A percentile compares a stretch with the other conserved stretches of the same genome.
phyloP scores from a whole-genome alignment of 2,329 filamentous ascomycete species.

The Fusarium circinatum region DNA sequence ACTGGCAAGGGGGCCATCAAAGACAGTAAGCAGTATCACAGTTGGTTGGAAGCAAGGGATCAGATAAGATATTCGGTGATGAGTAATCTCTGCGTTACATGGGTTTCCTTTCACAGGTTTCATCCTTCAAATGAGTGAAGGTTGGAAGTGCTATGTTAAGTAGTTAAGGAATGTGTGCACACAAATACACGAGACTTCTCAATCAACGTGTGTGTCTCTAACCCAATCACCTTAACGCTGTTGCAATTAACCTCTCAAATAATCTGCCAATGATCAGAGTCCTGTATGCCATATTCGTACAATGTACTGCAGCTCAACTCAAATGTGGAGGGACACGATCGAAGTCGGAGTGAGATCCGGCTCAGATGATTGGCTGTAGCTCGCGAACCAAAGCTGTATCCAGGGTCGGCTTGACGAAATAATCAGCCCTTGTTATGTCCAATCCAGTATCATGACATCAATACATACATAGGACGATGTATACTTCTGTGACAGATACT shows the following conservation, averaged over 20 bases:
- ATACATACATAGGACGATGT: background rate
- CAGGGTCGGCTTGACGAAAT: background rate
- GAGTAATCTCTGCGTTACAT: background rate
- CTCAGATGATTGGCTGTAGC: background rate
- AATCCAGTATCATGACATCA: background rate
- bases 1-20: background rate
- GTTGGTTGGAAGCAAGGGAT: background rate
- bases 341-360: background rate
- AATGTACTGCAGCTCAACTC: background rate
- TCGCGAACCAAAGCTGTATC: background rate
- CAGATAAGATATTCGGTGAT: background rate
- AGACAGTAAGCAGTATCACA: background rate
- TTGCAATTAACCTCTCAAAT: background rate
- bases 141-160: background rate
- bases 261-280: background rate
- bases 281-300: background rate
- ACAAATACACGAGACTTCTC: background rate
- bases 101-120: background rate
- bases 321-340: background rate
- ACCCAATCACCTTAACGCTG: background rate
- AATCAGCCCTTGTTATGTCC: background rate
- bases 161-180: background rate
- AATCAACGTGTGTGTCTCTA: background rate
- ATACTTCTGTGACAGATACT: background rate
- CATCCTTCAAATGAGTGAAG: background rate